Evolutionary conservation across 176 grass and related monocot genomes (phyloP), one percentile per base, ranked within the genome.

Genomic region (Eragrostis nindensis): DNA sequence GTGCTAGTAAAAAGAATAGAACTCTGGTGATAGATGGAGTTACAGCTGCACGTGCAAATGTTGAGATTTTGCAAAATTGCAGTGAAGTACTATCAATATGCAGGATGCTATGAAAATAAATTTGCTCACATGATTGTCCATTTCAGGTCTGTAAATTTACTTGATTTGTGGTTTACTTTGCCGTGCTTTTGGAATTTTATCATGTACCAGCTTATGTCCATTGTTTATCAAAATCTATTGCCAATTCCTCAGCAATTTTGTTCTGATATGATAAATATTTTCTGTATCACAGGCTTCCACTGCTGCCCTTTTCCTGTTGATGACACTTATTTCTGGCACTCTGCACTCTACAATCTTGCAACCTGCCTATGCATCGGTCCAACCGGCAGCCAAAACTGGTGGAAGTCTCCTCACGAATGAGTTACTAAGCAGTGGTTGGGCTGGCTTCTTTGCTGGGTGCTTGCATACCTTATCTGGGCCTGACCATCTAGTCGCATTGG

Each of bases 381-480:
- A 91, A 48, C 82, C 88, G 57, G 77, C 67, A 77, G 80, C 90
- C 17, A 72, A 88, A 65, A 62, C 76, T 39, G 74, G 88, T 14
- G 92, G 90, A 69, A 62, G 52, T 41, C 61, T 95, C 21, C 27
- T 93, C 44, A 86, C 84, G 5, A 42, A 73, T 18, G 97, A 96
- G 84, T 86, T 96, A 77, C 59, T 99, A 60, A 96, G 81, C 55
- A 96, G 97, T 76, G 97, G 88, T 24, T 92, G 97, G 86, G 85
- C 93, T 83, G 97, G 97, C 4, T 93, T 99, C 83, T 86, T 96
- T 22, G 97, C 97, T 22, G 97, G 97, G 27, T 99, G 97, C 66
- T 89, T 99, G 22, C 97, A 99, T 82, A 99, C 97, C 65, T 87
- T 99, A 55, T 99, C 97, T 3, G 93, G 97, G 18, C 97, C 97